Conservation (phyloP, 495 filamentous ascomycete species). For the Penicillium antarcticum region DNA sequence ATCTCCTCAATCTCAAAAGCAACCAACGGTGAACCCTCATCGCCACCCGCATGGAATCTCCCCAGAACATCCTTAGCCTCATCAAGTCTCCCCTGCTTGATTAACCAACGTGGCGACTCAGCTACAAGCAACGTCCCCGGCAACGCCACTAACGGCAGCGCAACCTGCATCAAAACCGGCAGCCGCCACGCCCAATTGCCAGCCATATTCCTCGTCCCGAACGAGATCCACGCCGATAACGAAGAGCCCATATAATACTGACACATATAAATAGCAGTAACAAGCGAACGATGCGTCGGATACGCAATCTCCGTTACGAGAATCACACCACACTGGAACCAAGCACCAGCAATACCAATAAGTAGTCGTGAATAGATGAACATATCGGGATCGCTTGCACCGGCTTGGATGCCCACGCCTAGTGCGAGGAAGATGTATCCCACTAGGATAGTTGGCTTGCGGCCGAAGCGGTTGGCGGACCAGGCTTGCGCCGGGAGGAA, state of each 20-base stretch:
- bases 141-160: slow-evolving; percentile 34
- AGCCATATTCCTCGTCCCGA: slow-evolving; percentile 15
- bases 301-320: slow-evolving; percentile 59
- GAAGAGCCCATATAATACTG: slow-evolving; percentile 40
- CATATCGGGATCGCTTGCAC: neutral
- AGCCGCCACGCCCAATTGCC: slow-evolving; percentile 42
- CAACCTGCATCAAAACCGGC: slow-evolving; percentile 58
- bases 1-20: slow-evolving; percentile 4
- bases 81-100: slow-evolving; percentile 43
- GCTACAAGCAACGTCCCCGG: slow-evolving; percentile 28
- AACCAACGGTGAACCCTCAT: slow-evolving; percentile 9
- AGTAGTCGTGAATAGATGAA: slow-evolving; percentile 4
- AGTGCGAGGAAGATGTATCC: neutral
- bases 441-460: neutral
- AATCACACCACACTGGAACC: slow-evolving; percentile 51
- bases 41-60: slow-evolving; percentile 49
- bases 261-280: slow-evolving; percentile 59
- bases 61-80: slow-evolving; percentile 43
- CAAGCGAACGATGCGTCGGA: slow-evolving; percentile 55
- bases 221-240: slow-evolving; percentile 27
- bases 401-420: slow-evolving; percentile 4
- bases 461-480: slow-evolving; percentile 9
- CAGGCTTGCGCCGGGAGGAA: neutral
- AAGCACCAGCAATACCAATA: slow-evolving; percentile 14
- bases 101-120: slow-evolving; percentile 30